Evolutionary conservation across 495 filamentous ascomycete species (phyloP), one percentile per base, ranked within the genome.

Genomic region (Neurospora hispaniola): DNA sequence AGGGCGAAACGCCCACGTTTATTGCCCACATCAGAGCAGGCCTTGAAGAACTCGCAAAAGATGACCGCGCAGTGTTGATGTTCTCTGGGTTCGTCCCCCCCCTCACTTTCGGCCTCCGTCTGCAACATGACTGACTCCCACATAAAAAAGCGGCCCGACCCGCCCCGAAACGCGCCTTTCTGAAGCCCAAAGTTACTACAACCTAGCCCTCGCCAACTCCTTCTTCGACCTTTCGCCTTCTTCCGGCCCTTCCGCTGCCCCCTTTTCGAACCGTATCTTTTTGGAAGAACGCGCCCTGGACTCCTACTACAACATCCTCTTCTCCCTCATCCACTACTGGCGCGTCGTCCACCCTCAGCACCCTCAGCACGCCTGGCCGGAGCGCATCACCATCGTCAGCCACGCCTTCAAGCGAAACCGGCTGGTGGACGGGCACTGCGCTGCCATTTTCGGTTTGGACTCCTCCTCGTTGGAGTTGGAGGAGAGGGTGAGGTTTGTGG

Each of bases 261-360:
- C 54, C 6, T 62, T 62, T 2, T 27, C 38, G 8, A 27, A 82
- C 23, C 74, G 82, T 46, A 81, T 90, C 48, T 77, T 85, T 8
- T 77, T 88, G 6, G 93, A 96, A 76, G 82, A 86, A 12, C 83
- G 86, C 70, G 92, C 93, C 1, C 86, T 91, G n/a, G 93, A 96
- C 75, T 94, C 91, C 5, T 93, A 92, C 76, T 88, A 90, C 72
- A 96, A 96, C 75, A 81, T 94, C 14, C 78, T 94, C 23, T 92
- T 94, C 75, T 91, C 90, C 4, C 75, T 94, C 10, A 73, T 89
- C 7, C 79, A 80, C 27, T 94, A 93, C 78, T 86, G 84, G 76
- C 76, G 82, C 31, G 76, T 73, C 66, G 14, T 31, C 5, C 11
- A 31, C 2, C 42, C 41, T 42, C 11, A 42, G 11, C 48, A 62